Percentiles rank a stretch among this genome's conserved stretches.
Evolutionary conservation across 1,139 yeast species (phyloP).

Genomic region (Keqinozyma sinolaborantium): DNA sequence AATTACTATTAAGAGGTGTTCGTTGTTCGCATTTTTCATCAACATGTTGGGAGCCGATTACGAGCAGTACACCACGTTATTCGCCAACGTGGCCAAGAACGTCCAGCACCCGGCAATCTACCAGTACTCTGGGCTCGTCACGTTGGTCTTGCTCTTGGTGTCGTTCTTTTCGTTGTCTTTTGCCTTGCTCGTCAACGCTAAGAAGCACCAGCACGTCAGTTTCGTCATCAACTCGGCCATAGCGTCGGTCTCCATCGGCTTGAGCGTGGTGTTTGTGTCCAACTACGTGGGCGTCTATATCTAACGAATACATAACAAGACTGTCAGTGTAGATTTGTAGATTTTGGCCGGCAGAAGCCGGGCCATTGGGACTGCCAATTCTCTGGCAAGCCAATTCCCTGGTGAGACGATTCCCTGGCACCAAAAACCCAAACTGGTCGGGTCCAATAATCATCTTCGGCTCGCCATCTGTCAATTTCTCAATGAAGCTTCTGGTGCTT

Average conservation of each 20-base stretch:
- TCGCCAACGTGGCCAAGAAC: slow-evolving; percentile 21
- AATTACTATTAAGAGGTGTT: no score
- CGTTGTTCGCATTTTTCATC: background rate
- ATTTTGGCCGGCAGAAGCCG: no score
- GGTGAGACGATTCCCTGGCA: no score
- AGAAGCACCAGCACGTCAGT: slow-evolving; percentile 22
- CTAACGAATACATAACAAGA: no score
- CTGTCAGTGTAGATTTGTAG: no score
- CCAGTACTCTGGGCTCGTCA: slow-evolving; percentile 14
- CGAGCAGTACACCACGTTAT: slow-evolving; percentile 24
- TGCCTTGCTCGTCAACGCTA: slow-evolving; percentile 34
- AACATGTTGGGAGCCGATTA: slow-evolving; percentile 24
- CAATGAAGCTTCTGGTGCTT: background rate
- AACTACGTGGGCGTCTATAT: slow-evolving; percentile 46
- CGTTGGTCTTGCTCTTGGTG: slow-evolving; percentile 19
- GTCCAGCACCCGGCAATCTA: slow-evolving; percentile 16
- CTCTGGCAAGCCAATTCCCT: no score
- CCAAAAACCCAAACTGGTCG: no score
- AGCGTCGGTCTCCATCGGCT: slow-evolving; percentile 39
- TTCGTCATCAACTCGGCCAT: slow-evolving; percentile 29
- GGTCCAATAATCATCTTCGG: no score
- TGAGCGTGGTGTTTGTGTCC: slow-evolving; percentile 34
- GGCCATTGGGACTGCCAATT: no score
- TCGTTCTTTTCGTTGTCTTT: slow-evolving; percentile 36
- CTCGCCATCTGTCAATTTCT: background rate